Evolutionary conservation across 2,329 filamentous ascomycete species (phyloP).

Genomic region (Polytolypa hystricis): DNA sequence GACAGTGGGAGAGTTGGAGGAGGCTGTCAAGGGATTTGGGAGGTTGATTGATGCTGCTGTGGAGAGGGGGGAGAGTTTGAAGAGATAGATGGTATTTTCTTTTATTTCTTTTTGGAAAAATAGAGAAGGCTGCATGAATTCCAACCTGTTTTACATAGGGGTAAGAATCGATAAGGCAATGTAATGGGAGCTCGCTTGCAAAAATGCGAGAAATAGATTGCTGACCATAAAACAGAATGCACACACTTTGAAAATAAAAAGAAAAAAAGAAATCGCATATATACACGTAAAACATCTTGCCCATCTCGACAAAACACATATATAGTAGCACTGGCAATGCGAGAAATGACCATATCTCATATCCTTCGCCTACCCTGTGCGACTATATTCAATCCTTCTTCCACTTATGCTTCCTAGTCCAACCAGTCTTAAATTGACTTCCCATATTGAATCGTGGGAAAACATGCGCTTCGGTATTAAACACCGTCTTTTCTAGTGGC

Average conservation of each 20-base stretch:
- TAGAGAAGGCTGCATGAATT: background rate
- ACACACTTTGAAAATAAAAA: background rate
- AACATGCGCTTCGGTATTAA: conserved; percentile 93
- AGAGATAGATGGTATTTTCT: too few relatives aligned
- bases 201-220: too few relatives aligned
- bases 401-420: conserved; percentile 21
- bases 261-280: background rate
- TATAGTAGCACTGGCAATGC: too few relatives aligned
- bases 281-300: background rate
- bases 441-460: conserved; percentile 76
- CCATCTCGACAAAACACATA: background rate
- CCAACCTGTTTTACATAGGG: background rate
- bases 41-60: conserved; percentile 45
- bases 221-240: background rate
- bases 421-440: conserved; percentile 31
- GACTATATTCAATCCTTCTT: conserved; percentile 37
- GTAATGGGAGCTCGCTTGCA: too few relatives aligned
- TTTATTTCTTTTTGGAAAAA: background rate
- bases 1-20: conserved; percentile 62
- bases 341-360: too few relatives aligned
- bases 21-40: conserved; percentile 69
- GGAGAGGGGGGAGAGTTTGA: conserved; percentile 4
- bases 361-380: too few relatives aligned
- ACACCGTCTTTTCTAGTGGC: conserved; percentile 74
- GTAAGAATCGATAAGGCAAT: too few relatives aligned